These are phyloP conservation scores for Pilasporangium apinafurcum DNA, from an alignment of 352 stramenopile species.

Conservation along the genomic window DNA sequence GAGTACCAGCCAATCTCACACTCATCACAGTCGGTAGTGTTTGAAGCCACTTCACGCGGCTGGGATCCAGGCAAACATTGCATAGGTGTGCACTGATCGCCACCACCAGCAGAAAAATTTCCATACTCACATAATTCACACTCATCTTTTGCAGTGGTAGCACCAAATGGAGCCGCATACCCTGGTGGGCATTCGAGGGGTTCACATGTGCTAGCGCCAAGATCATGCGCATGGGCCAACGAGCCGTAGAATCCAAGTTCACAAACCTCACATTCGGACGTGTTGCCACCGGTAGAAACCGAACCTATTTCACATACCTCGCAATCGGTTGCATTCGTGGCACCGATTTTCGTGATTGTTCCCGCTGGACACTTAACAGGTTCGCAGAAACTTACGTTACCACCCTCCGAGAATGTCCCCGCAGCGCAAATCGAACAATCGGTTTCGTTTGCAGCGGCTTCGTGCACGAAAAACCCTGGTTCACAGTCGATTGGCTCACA, in stretches of 20 bases:
- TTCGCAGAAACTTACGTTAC: constrained; percentile 14
- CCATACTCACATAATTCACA: constrained; percentile 22
- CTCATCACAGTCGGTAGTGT: constrained; percentile 13
- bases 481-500: constrained; percentile 20
- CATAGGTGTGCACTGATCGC: constrained; percentile 26
- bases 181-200: constrained; percentile 12
- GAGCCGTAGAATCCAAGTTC: constrained; percentile 15
- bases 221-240: constrained; percentile 7
- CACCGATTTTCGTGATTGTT: constrained; percentile 18
- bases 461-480: constrained; percentile 15
- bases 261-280: constrained; percentile 12
- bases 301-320: constrained; percentile 16
- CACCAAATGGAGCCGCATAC: constrained; percentile 7
- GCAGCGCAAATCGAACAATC: constrained; percentile 26
- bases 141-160: constrained; percentile 10
- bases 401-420: constrained; percentile 28
- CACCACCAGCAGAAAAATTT: constrained; percentile 16
- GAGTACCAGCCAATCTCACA: constrained; percentile 32
- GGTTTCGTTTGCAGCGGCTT: constrained; percentile 11
- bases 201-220: constrained; percentile 18
- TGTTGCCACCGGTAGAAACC: constrained; percentile 19
- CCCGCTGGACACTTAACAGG: constrained; percentile 15
- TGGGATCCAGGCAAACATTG: constrained; percentile 16
- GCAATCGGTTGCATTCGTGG: constrained; percentile 21
- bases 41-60: constrained; percentile 12